A percentile compares a stretch with the other conserved stretches of the same genome.
Conservation (phyloP, 495 filamentous ascomycete species). For the Mycothermus thermophilus region DNA sequence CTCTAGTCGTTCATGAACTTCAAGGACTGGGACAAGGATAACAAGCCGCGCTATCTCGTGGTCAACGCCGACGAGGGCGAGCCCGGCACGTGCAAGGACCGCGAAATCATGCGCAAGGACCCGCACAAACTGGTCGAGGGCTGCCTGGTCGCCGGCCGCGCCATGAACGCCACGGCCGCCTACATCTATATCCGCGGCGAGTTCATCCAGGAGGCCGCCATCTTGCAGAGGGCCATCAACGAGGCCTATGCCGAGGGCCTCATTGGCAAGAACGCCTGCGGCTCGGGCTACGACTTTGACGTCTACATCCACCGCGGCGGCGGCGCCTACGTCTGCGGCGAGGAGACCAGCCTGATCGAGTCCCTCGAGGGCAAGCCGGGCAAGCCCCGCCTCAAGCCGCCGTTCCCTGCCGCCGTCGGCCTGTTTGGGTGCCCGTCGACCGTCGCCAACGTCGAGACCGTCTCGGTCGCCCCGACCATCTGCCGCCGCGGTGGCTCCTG, state of each 20-base stretch:
- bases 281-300: constrained; percentile 93
- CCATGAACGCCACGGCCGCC: constrained; percentile 95
- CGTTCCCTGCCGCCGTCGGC: constrained; percentile 93
- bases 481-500: constrained; percentile 81
- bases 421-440: constrained; percentile 96
- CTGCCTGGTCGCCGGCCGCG: constrained; percentile 87
- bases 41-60: constrained; percentile 86
- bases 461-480: constrained; percentile 92
- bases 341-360: constrained; percentile 95
- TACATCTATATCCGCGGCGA: constrained; percentile 99
- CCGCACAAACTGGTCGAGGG: constrained; percentile 97
- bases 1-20: constrained; percentile 96
- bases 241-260: constrained; percentile 88
- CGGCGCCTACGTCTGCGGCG: constrained; percentile 94
- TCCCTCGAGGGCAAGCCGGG: constrained; percentile 96
- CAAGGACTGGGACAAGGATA: constrained; percentile 98
- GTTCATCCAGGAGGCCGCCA: constrained; percentile 92
- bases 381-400: constrained; percentile 95
- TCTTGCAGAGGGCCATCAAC: constrained; percentile 88
- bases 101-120: constrained; percentile 99
- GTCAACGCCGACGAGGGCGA: constrained; percentile 99
- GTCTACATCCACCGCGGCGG: constrained; percentile 92
- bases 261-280: constrained; percentile 96
- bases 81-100: constrained; percentile 97
- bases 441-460: constrained; percentile 94